Base-by-base conservation (phyloP, 495 filamentous ascomycete species). In the Mytilinidion resinicola region DNA sequence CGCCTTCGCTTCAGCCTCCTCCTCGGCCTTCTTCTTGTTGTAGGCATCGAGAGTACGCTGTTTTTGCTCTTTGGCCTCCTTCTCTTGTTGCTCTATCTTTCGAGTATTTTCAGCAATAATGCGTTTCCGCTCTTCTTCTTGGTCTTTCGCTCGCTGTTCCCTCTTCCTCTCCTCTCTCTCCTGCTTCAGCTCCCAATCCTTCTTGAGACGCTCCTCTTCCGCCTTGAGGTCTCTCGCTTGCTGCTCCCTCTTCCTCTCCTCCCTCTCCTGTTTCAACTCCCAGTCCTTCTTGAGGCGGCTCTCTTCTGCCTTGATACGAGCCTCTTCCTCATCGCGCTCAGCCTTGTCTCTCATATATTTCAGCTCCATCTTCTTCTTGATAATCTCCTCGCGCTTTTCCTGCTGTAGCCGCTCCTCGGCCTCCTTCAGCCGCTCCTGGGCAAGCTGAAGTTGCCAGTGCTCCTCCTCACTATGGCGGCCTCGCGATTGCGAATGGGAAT, bases 331-430 rank as follows among this genome's bases (percentile, higher is more conserved):
- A 3, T 53, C 39, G 17, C 53, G 52, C 36, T 60, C 60, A 34
- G 41, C 35, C 41, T 56, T 17, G 38, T 57, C 44, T n/a, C 53
- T 43, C 48, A 66, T 21, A 25, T 59, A 49, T 41, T 59, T 54
- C n/a, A 62, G 51, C 51, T 68, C 60, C 19, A 50, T 21, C 39
- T 56, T 57, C 53, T 56, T 60, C 59, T 53, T 62, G 53, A 63
- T 20, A 14, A 64, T 53, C 53, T 64, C 63, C 38, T 67, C 60
- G 33, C 60, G 56, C 46, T 44, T 62, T 20, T 68, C 68, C 33
- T 53, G 48, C 1, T 56, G 35, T 1, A 37, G 7, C 36, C 44
- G 57, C 25, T 63, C 57, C 14, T 66, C 63, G 21, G 53, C 55
- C 35, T 67, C 59, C 36, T 49, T 55, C 7, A 53, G 51, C 37